Percentiles rank a stretch among this genome's conserved stretches.
Evolutionary conservation across 805 yeast species (phyloP).

Genomic region (Metschnikowia lachancei): DNA sequence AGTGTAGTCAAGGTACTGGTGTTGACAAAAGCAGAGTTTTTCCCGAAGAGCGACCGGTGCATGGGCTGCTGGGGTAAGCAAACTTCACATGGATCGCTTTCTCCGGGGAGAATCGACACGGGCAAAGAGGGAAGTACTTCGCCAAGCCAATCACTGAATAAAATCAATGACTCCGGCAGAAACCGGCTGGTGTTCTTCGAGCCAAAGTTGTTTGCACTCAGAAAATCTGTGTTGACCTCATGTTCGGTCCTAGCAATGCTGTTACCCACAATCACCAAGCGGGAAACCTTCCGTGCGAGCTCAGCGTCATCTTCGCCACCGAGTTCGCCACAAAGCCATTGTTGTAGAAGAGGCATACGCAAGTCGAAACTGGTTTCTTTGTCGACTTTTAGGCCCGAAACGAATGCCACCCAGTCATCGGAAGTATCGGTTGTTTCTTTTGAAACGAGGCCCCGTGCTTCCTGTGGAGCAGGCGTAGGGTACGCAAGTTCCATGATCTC

Average conservation of each 20-base stretch:
- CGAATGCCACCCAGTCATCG: conserved; percentile 49
- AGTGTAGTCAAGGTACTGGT: conserved; percentile 13
- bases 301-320: conserved; percentile 32
- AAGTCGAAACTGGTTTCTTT: conserved; percentile 44
- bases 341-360: conserved; percentile 57
- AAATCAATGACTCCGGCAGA: conserved; percentile 45
- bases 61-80: conserved; percentile 88
- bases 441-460: too few relatives aligned
- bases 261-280: conserved; percentile 72
- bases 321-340: conserved; percentile 71
- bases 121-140: conserved; percentile 61
- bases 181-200: conserved; percentile 53
- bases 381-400: conserved; percentile 71
- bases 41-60: conserved; percentile 69
- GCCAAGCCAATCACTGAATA: conserved; percentile 57
- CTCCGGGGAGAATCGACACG: conserved; percentile 81
- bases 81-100: conserved; percentile 76
- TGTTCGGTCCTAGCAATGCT: conserved; percentile 43
- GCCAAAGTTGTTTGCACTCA: conserved; percentile 46
- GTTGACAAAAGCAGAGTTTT: conserved; percentile 42
- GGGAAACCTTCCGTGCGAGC: conserved; percentile 35
- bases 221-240: conserved; percentile 25
- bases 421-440: conserved; percentile 16
- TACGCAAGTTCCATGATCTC: conserved; percentile 76
- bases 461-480: conserved; percentile 65